Evolutionary conservation across 108 stramenopile species (phyloP), one percentile per base, ranked within the genome.

Genomic region (Nitzschia inconspicua): DNA sequence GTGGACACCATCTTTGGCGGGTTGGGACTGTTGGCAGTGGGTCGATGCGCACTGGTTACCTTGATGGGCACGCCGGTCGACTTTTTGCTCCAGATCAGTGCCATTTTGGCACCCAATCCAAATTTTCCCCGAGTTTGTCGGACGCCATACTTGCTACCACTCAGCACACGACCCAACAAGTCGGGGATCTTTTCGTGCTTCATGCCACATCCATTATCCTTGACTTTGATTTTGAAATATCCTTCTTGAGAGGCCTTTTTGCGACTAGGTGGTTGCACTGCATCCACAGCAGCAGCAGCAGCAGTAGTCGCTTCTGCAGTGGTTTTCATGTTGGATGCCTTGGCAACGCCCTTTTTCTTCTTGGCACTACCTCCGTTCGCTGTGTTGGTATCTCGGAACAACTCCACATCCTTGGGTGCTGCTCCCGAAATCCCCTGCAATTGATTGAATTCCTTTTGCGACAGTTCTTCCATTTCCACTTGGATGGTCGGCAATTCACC

Each of bases 21-120:
- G 16, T 56, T 39, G 56, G 50, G 42, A 55, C 14, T 42, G 57
- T 44, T 27, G 7, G 41, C 23, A 16, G 58, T 65, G 49, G 70
- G 66, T 27, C 71, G 71, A 58, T 85, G 79, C 36, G 79, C 65
- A 24, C 84, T 83, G 20, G 70, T 73, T 11, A 98, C 74, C 41
- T 62, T 57, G 60, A 98, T 93, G 3, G 97, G 97, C 36, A 95
- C 72, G 0, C 94, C 95, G 6, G 94, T 96, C 56, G 78, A 83
- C 55, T 98, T 97, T 67, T 96, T 94, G 60, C 77, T 75, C 97
- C 97, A 98, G 47, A 98, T 98, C 58, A 98, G 64, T 3, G 97
- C 97, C 97, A 98, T 97, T 68, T 98, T 98, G 40, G 97, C 94
- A 58, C 96, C 96, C 44, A 98, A 68, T 25, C 97, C 97, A 70